Conservation (phyloP, 2,329 filamentous ascomycete genomes). For the Penicillium verrucosum region DNA sequence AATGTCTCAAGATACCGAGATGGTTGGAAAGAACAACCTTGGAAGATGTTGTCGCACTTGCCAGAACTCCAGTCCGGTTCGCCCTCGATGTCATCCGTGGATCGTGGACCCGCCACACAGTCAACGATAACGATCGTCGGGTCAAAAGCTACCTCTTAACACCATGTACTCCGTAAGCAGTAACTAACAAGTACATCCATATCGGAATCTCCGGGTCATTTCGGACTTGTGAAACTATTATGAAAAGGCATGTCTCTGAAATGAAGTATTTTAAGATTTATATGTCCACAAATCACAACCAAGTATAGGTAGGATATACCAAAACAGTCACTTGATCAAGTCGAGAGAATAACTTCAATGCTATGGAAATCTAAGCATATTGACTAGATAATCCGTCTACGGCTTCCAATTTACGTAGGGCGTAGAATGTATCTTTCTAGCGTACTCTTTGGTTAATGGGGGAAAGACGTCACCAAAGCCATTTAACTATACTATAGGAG, state of each 20-base stretch:
- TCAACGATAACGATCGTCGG: neutral
- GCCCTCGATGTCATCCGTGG: slow-evolving; percentile 19
- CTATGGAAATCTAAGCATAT: too few relatives aligned
- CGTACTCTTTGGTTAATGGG: too few relatives aligned
- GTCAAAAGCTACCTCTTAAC: neutral
- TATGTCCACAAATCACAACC: neutral
- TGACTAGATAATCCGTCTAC: too few relatives aligned
- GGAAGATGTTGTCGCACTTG: neutral
- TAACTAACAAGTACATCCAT: neutral
- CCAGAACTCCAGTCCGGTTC: slow-evolving; percentile 4
- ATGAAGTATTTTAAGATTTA: neutral
- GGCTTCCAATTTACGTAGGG: too few relatives aligned
- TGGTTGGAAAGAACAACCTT: neutral
- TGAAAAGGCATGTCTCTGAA: neutral
- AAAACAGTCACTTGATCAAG: neutral
- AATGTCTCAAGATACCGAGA: neutral
- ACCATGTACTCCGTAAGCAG: too few relatives aligned
- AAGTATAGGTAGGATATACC: neutral
- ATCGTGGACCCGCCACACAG: slow-evolving; percentile 7
- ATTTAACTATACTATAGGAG: too few relatives aligned
- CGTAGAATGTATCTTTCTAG: neutral
- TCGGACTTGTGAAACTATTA: neutral
- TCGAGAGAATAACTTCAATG: neutral
- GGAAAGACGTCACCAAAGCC: too few relatives aligned
- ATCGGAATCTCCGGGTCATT: neutral